Base-by-base conservation (phyloP, 2,329 filamentous ascomycete genomes). In the Coniochaeta sp. region DNA sequence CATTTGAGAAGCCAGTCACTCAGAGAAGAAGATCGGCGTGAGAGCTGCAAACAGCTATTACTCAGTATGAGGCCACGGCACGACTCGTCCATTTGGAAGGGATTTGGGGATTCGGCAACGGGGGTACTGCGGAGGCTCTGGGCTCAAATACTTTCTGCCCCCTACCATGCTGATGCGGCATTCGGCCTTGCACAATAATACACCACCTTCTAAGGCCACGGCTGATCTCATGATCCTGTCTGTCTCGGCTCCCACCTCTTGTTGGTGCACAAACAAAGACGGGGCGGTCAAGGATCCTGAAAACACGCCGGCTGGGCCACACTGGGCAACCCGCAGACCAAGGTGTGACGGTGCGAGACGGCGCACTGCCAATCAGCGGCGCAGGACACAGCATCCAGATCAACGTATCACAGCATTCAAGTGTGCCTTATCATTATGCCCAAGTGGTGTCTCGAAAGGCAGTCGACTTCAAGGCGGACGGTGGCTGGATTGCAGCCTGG, bases 401-500 rank as follows among this genome's bases (percentile, higher is more conserved):
- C 20, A 42, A 18, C 20, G 20, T 12, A 42, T 42, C 38, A 42
- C 16, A 26, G 2, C 10, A 22, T n/a, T n/a, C n/a, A 24, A 24
- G 38, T 42, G 35, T 40, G 35, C 35, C 35, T 40, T 40, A 40
- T 40, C 35, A 22, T 4, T 24, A 3, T 10, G 16, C 35, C 27
- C 27, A 30, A 40, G 24, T 22, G 16, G 18, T 7, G 52, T 53
- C 48, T 45, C 32, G 22, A 30, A 33, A 35, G 38, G 51, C 42
- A 49, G 52, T 52, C 50, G 38, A 12, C 4, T 14, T 13, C 38
- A 13, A 42, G 20, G 38, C 38, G 20, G 38, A 24, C 38, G 22
- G 38, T 9, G 14, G 18, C 8, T 14, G 20, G n/a, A 5, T 3
- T 33, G 9, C 52, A 58, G 54, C 57, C 57, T 55, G 56, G 57